These are phyloP conservation scores for Macrotyloma uniflorum DNA, from an alignment of 306 rosid genomes.

Conservation along the genomic window DNA sequence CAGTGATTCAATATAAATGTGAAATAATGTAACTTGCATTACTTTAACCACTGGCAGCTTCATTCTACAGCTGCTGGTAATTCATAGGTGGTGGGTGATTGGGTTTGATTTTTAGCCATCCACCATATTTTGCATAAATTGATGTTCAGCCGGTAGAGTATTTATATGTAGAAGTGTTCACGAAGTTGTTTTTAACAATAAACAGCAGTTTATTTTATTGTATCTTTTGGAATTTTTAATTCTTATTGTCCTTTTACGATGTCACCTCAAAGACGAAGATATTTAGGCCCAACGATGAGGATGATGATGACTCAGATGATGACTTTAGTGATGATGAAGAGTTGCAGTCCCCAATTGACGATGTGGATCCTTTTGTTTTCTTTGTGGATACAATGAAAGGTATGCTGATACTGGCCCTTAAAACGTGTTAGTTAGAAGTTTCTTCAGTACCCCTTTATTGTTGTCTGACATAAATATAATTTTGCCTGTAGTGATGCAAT, in stretches of 20 bases:
- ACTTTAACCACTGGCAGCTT: constrained; percentile 22
- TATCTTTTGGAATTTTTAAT: constrained; percentile 16
- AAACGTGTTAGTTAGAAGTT: background rate
- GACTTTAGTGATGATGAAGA: constrained; percentile 91
- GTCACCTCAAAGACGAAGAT: constrained; percentile 59
- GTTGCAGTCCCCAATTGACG: constrained; percentile 90
- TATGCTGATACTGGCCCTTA: constrained; percentile 32
- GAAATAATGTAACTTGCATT: background rate
- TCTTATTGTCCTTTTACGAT: constrained; percentile 18
- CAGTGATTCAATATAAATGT: constrained; percentile 16
- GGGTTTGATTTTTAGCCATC: background rate
- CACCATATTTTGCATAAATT: background rate
- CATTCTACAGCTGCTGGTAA: background rate
- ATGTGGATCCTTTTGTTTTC: constrained; percentile 92
- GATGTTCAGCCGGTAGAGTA: background rate
- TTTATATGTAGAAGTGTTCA: background rate
- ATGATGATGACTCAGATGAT: constrained; percentile 72
- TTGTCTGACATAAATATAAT: constrained; percentile 25
- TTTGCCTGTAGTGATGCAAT: constrained; percentile 63
- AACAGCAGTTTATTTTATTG: background rate
- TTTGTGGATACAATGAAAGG: constrained; percentile 86
- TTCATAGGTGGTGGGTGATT: background rate
- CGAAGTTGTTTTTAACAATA: background rate
- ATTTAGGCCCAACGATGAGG: constrained; percentile 59
- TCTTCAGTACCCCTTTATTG: background rate